phyloP scores from a whole-genome alignment of 1,139 yeast genomes.

The Eremothecium sinecaudum region DNA sequence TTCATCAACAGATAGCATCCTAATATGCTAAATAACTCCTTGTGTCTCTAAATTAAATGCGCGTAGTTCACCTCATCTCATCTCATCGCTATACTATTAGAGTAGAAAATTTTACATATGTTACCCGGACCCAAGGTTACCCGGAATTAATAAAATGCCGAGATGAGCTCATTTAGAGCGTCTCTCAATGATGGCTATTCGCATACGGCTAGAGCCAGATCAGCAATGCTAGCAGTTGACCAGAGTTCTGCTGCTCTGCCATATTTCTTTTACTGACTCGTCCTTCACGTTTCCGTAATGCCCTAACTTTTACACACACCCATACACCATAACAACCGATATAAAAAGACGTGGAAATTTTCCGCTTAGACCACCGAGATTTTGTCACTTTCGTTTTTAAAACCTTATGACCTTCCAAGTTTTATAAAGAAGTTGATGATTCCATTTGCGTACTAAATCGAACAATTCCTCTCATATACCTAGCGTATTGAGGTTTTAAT shows the following conservation, averaged over 20 bases:
- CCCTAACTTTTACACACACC: not conserved
- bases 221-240: no score
- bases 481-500: constrained; percentile 27
- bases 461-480: constrained; percentile 29
- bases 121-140: no score
- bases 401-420: constrained; percentile 32
- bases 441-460: constrained; percentile 29
- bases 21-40: not conserved
- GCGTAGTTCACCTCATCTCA: not conserved
- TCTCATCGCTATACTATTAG: not conserved
- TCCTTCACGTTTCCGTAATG: no score
- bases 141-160: no score
- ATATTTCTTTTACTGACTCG: no score
- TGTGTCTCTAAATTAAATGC: not conserved
- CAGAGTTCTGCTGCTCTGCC: no score
- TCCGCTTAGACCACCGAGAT: not conserved
- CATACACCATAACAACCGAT: constrained; percentile 1
- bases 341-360: not conserved
- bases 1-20: constrained; percentile 21
- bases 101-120: constrained; percentile 4
- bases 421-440: constrained; percentile 32
- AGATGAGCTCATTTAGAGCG: no score
- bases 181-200: no score
- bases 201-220: no score
- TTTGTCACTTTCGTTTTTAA: constrained; percentile 9